Evolutionary conservation across 371 early-diverging fungal genomes (phyloP).

Genomic region (Mucor plumbeus): DNA sequence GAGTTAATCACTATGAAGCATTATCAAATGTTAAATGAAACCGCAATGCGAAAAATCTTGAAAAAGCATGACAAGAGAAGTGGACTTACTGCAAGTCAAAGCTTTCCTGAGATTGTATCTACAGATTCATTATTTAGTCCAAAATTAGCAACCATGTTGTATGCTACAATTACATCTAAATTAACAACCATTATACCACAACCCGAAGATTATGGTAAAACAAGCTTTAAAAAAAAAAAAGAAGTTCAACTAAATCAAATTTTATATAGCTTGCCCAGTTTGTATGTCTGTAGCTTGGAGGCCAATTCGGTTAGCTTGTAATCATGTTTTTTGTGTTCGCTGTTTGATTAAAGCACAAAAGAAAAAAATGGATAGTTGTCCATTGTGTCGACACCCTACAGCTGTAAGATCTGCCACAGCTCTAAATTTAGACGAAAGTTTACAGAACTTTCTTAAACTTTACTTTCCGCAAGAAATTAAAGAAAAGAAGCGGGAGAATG

Average conservation of each 20-base stretch:
- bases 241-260: not conserved
- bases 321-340: constrained; percentile 76
- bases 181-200: constrained; percentile 75
- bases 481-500: constrained; percentile 68
- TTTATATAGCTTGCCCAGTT: constrained; percentile 47
- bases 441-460: constrained; percentile 69
- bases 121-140: constrained; percentile 37
- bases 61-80: constrained; percentile 89
- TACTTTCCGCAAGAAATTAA: constrained; percentile 80
- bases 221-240: not conserved
- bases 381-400: constrained; percentile 67
- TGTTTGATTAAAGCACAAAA: constrained; percentile 76
- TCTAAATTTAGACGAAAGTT: constrained; percentile 61
- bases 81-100: constrained; percentile 53
- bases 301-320: constrained; percentile 74
- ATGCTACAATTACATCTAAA: constrained; percentile 42
- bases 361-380: constrained; percentile 70
- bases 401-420: constrained; percentile 65
- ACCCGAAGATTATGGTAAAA: constrained; percentile 74
- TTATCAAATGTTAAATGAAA: constrained; percentile 76
- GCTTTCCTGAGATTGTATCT: constrained; percentile 38
- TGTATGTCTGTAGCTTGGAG: constrained; percentile 68
- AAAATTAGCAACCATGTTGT: constrained; percentile 43
- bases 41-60: constrained; percentile 80
- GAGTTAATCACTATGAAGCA: constrained; percentile 73